Conservation (phyloP, 495 filamentous ascomycete genomes). For the Aspergillus sclerotiicarbonarius region DNA sequence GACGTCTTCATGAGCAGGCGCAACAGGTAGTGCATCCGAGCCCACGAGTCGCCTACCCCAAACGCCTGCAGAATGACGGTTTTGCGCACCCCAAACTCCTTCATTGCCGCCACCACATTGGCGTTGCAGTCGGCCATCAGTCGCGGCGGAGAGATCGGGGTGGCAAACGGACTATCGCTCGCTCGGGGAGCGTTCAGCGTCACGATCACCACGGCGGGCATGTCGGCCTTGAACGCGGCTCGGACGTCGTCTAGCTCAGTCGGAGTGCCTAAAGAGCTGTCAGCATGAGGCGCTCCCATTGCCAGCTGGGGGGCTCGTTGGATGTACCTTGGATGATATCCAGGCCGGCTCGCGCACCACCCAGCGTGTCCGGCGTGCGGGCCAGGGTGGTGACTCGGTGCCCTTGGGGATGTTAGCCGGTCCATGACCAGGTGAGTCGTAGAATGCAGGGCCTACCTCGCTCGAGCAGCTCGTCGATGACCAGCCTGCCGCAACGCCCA, state of each 20-base stretch:
- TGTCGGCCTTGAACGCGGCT: conserved; percentile 27
- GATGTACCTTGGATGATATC: conserved; percentile 24
- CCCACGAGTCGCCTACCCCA: conserved; percentile 47
- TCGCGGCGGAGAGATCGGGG: conserved; percentile 39
- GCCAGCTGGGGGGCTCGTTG: neutral
- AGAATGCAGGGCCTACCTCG: conserved; percentile 15
- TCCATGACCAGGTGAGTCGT: neutral
- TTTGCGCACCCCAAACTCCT: conserved; percentile 36
- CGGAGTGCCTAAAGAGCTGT: conserved; percentile 32
- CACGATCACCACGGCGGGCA: conserved; percentile 40
- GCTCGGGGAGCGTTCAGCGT: conserved; percentile 43
- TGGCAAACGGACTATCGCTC: conserved; percentile 44
- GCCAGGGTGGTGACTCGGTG: conserved; percentile 24
- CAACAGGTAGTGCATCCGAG: conserved; percentile 38
- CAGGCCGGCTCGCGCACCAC: conserved; percentile 6
- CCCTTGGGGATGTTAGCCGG: conserved; percentile 10
- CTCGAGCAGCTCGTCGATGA: conserved; percentile 33
- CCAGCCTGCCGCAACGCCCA: conserved; percentile 42
- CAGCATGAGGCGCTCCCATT: neutral
- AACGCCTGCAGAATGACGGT: conserved; percentile 46
- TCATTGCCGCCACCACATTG: conserved; percentile 39
- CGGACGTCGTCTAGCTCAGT: conserved; percentile 37
- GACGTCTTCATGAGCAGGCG: conserved; percentile 42
- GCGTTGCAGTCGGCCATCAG: conserved; percentile 46
- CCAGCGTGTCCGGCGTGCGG: conserved; percentile 18